Evolutionary conservation across 163 green algal species (phyloP).

Genomic region (Scenedesmus sp.): DNA sequence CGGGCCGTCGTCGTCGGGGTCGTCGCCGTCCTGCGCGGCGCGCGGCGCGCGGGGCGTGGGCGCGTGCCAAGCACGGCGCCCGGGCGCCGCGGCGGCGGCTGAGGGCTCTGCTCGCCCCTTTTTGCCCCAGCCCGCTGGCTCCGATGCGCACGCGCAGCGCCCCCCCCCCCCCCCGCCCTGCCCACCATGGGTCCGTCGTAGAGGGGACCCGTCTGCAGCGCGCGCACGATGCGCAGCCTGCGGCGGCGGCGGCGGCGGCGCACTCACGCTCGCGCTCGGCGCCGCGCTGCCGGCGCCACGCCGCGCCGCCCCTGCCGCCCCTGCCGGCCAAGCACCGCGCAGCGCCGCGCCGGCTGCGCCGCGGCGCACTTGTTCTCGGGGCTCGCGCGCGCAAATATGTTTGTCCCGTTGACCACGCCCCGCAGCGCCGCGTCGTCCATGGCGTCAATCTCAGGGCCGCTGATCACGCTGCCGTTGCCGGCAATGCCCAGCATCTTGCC

Average conservation of each 20-base stretch:
- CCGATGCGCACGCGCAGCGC: too few species aligned
- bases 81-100: too few species aligned
- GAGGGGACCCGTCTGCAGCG: conserved; percentile 30
- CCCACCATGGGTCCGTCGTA: conserved; percentile 2
- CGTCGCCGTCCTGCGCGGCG: background rate
- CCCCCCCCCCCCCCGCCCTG: too few species aligned
- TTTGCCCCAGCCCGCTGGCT: too few species aligned
- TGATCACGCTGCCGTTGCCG: conserved; percentile 33
- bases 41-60: background rate
- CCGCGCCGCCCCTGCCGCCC: too few species aligned
- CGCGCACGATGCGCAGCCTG: conserved; percentile 47
- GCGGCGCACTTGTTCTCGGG: conserved; percentile 49
- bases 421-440: conserved; percentile 45
- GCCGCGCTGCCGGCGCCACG: too few species aligned
- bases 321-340: too few species aligned
- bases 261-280: too few species aligned
- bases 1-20: conserved; percentile 10
- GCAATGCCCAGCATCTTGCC: conserved; percentile 54
- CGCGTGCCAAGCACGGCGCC: too few species aligned
- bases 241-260: too few species aligned
- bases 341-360: too few species aligned
- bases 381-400: conserved; percentile 40
- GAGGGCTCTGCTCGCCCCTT: too few species aligned
- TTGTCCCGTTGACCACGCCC: conserved; percentile 21
- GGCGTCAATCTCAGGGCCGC: conserved; percentile 48